Evolutionary conservation across 2,329 filamentous ascomycete genomes (phyloP), one percentile per base, ranked within the genome.

Genomic region (Purpureocillium takamizusanense): DNA sequence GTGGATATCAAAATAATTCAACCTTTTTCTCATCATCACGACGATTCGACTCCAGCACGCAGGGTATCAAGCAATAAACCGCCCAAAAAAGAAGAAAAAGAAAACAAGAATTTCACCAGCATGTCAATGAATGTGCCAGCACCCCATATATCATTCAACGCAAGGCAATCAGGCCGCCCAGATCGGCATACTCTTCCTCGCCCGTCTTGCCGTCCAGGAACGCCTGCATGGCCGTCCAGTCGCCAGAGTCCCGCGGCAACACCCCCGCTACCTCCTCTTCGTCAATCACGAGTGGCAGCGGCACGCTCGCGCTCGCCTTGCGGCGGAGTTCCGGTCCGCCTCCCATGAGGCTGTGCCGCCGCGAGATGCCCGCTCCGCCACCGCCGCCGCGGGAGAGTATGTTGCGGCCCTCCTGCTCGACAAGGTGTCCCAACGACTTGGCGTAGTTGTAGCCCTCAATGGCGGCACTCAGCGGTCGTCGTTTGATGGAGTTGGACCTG

Each of bases 101-200:
- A 25, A 25, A 25, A 25, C 5, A 25, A 6, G 21, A 25, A 6
- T 25, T 25, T 10, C 21, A 59, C 46, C 17, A 25, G 10, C 21
- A 25, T 5, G 10, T 25, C 21, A 30, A 30, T 7, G 28, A 30
- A 30, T 30, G 11, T 12, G 28, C 13, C n/a, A n/a, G 11, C 7
- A 7, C 5, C 12, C 6, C 6, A 30, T 30, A 29, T 35, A 27
- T 33, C 21, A 21, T 30, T 36, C 37, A 62, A 32, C 49, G 49
- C 46, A 60, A 52, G 42, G 62, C 59, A 2, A 60, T 70, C 34
- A 70, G 47, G 0, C 68, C 68, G 27, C 68, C 68, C 4, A 72
- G 49, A 11, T 67, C 64, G 21, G 59, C 55, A 42, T 66, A 71
- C 49, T 69, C 64, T 44, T 66, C 67, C 67, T 51, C 49, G 9